These are phyloP conservation scores for Tetrahymena malaccensis DNA, from an alignment of 73 alveolate species.

Conservation along the genomic window DNA sequence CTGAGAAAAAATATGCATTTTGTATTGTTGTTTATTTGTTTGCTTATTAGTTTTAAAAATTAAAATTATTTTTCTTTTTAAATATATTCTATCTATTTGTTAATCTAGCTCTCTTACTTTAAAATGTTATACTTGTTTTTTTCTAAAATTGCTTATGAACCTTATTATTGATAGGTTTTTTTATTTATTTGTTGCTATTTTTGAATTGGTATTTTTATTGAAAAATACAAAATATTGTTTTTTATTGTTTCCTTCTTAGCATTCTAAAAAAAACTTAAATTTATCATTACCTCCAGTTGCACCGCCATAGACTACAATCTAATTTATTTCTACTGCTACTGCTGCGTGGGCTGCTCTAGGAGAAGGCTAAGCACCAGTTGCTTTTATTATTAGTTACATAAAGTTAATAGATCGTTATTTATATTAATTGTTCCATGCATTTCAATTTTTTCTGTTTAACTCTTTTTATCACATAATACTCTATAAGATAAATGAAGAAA, in stretches of 20 bases:
- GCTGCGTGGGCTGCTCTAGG: constrained; percentile 98
- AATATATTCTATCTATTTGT: not conserved
- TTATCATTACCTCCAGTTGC: constrained; percentile 90
- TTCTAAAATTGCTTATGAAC: not conserved
- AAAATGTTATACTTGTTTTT: not conserved
- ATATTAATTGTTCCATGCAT: not conserved
- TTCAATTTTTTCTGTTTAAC: not conserved
- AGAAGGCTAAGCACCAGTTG: constrained; percentile 85
- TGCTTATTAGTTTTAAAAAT: not conserved
- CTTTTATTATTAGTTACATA: constrained; percentile 28
- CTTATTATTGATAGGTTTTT: not conserved
- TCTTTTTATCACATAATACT: not conserved
- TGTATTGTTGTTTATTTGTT: not conserved
- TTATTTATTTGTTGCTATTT: not conserved
- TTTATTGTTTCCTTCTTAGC: not conserved
- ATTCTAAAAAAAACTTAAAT: not conserved
- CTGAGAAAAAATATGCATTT: not conserved
- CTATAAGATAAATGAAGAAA: no score
- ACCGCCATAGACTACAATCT: constrained; percentile 94
- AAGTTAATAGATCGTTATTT: not conserved
- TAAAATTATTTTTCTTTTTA: no score
- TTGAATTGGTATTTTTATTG: not conserved
- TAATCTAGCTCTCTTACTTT: not conserved
- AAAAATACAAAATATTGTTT: not conserved
- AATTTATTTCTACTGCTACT: constrained; percentile 77